Percentiles rank a stretch among this genome's conserved stretches.
These are phyloP conservation scores for Pistacia vera DNA, from an alignment of 345 rosid genomes.

Conservation along the genomic window DNA sequence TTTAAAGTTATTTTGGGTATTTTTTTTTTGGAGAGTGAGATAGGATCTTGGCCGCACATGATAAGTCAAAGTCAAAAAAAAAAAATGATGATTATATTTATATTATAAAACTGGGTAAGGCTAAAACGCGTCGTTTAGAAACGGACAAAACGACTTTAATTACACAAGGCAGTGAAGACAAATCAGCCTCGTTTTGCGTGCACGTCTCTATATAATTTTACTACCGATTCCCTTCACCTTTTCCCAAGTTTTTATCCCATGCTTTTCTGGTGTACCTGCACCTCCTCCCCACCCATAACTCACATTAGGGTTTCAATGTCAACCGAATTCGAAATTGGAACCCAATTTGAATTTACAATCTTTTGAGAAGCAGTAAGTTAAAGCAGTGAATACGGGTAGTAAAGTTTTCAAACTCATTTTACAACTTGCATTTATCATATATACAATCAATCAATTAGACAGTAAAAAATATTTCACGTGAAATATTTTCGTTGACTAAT, in stretches of 20 bases:
- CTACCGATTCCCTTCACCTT: neutral
- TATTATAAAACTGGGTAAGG: constrained; percentile 14
- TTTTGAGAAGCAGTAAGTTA: too few relatives aligned
- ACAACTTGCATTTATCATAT: too few relatives aligned
- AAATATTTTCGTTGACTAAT: too few relatives aligned
- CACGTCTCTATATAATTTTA: constrained; percentile 40
- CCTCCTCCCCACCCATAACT: neutral
- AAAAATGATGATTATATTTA: neutral
- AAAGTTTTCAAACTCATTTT: too few relatives aligned
- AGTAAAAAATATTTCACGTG: too few relatives aligned
- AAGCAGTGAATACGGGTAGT: too few relatives aligned
- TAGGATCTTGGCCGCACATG: constrained; percentile 12
- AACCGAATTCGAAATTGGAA: too few relatives aligned
- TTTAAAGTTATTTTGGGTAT: neutral
- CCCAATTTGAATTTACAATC: too few relatives aligned
- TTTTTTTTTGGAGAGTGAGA: neutral
- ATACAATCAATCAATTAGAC: too few relatives aligned
- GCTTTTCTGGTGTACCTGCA: neutral
- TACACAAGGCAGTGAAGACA: constrained; percentile 35
- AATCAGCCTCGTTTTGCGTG: constrained; percentile 66
- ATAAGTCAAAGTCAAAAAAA: constrained; percentile 52
- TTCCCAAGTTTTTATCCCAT: neutral
- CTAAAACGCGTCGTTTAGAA: constrained; percentile 45
- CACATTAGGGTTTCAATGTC: too few relatives aligned
- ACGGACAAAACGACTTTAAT: constrained; percentile 45